These are phyloP conservation scores for Chrysanthemum seticuspe DNA, from an alignment of 129 eudicot species.

Conservation along the genomic window DNA sequence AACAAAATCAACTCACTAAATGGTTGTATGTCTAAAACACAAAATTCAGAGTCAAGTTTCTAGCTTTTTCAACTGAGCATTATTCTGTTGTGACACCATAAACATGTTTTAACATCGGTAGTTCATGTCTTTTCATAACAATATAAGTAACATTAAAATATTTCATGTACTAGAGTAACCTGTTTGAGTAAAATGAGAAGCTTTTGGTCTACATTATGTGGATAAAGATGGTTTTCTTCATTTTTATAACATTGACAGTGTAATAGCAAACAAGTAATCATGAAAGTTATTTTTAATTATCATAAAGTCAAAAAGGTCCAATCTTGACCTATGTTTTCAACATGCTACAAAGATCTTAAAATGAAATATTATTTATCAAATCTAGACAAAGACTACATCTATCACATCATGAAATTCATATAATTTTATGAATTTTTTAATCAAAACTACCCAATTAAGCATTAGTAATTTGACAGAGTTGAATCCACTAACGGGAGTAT, in stretches of 20 bases:
- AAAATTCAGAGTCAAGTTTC: conserved; percentile 8
- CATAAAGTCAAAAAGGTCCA: conserved; percentile 5
- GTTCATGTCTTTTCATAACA: not conserved
- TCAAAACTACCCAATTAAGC: conserved; percentile 19
- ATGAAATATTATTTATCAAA: conserved; percentile 11
- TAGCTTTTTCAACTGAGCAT: conserved; percentile 4
- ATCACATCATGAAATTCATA: conserved; percentile 22
- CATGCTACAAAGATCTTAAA: conserved; percentile 17
- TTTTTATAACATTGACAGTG: not conserved
- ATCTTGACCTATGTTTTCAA: conserved; percentile 30
- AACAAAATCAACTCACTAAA: not conserved
- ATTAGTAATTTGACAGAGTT: conserved; percentile 23
- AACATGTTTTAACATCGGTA: not conserved
- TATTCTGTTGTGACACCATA: not conserved
- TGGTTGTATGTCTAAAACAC: conserved; percentile 2
- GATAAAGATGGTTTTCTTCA: conserved; percentile 5
- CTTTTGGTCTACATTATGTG: conserved; percentile 8
- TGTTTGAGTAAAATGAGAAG: conserved; percentile 14
- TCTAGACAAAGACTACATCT: conserved; percentile 15
- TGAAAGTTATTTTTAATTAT: not conserved
- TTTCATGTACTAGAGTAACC: not conserved
- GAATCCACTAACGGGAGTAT: conserved; percentile 6
- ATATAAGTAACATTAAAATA: not conserved
- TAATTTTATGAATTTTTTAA: not conserved
- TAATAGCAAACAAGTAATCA: conserved; percentile 1